Base-by-base conservation (phyloP, 2,329 filamentous ascomycete species). In the Alternaria triticimaculans region DNA sequence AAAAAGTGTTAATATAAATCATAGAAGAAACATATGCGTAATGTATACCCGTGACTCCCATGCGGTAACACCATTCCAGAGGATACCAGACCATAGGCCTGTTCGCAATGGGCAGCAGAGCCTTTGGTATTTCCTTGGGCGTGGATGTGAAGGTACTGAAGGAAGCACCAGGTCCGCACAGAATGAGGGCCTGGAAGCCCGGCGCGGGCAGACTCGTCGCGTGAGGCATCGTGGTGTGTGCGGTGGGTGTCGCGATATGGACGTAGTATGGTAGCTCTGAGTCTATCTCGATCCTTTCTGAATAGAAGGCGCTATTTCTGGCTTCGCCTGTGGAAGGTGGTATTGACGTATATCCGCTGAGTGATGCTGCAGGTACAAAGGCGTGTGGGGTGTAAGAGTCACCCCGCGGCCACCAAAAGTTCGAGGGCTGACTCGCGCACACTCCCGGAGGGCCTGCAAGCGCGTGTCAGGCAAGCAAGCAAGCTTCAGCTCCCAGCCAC, bases 31-130 rank as follows among this genome's bases (percentile, higher is more conserved):
- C 15, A 30, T 7, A 12, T 23, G 14, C 8, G 9, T 15, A 12
- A 7, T 44, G 62, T 8, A 43, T 43, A 92, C 91, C 86, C 74
- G 90, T 92, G 69, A 94, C 88, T 70, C 92, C 92, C 79, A 91
- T 92, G 41, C 92, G 88, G 76, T 93, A 92, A 80, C 92, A 95
- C 82, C 93, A 95, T 73, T 95, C 92, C 44, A 96, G 87, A 6
- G 92, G 90, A 78, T 96, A 96, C 91, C 93, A 95, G 49, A 96
- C 90, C 92, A 96, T 96, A 1, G 92, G 92, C 70, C 92, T 83
- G 78, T 96, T 96, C 37, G 92, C 92, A 63, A 96, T 91, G 6
- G 92, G 92, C 8, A 96, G 82, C 21, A 96, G 86, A 10, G 92
- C 92, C 81, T 96, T 96, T 10, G 92, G 92, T 65, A 92, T 90